phyloP scores from a whole-genome alignment of 2,329 filamentous ascomycete genomes.

The Penicillium sp. region DNA sequence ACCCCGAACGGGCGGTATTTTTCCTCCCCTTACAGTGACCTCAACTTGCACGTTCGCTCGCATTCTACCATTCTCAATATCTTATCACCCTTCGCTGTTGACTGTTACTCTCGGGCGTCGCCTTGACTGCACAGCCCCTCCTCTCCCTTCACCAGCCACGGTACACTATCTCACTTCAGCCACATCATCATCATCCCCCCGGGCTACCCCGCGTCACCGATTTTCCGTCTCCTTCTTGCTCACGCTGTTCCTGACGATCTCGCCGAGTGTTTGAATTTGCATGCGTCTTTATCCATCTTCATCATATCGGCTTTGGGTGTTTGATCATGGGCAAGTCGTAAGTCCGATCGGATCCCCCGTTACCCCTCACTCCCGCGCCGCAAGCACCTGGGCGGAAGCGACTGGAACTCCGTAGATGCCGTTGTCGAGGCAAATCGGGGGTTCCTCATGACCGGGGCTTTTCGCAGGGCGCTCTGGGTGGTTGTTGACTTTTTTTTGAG shows the following conservation, averaged over 20 bases:
- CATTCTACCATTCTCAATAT: not conserved
- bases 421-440: not conserved
- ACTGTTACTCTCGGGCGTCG: not conserved
- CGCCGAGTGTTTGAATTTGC: conserved; percentile 4
- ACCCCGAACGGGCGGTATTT: not conserved
- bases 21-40: not conserved
- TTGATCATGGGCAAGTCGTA: conserved; percentile 45
- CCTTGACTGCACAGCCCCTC: not conserved
- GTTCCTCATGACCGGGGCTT: not conserved
- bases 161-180: conserved; percentile 17
- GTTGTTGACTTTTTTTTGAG: not conserved
- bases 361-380: conserved; percentile 15
- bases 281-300: conserved; percentile 11
- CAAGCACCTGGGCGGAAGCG: conserved; percentile 4
- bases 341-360: conserved; percentile 25
- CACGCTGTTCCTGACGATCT: conserved; percentile 10
- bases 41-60: not conserved
- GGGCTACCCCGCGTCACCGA: conserved; percentile 29
- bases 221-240: conserved; percentile 15
- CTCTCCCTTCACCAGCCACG: not conserved
- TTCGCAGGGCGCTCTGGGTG: not conserved
- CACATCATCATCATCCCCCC: conserved; percentile 23
- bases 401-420: conserved; percentile 8
- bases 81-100: not conserved
- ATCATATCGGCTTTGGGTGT: conserved; percentile 14